Conservation (phyloP, 225 moss, liverwort and hornwort genomes). For the Thuidium tamariscinum region DNA sequence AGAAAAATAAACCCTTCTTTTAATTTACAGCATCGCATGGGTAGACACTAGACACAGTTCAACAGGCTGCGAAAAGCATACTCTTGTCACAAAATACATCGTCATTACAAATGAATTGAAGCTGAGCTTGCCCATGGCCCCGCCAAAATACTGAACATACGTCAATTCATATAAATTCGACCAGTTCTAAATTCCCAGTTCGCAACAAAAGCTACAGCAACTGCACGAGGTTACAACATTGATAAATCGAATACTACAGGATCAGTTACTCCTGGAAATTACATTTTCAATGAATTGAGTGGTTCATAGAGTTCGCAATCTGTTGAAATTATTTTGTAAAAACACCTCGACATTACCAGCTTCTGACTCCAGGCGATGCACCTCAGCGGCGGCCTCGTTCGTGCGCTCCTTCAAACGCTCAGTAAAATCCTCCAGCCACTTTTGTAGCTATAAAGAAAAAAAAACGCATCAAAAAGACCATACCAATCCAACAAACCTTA, state of each 20-base stretch:
- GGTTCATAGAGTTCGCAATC: constrained; percentile 55
- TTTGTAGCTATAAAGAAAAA: constrained; percentile 29
- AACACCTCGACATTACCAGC: constrained; percentile 50
- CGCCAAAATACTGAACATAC: background rate
- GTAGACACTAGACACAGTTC: too few relatives aligned
- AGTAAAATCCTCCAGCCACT: constrained; percentile 54
- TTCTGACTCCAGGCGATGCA: constrained; percentile 17
- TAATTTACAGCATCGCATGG: background rate
- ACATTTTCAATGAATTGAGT: constrained; percentile 80
- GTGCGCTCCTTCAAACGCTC: constrained; percentile 49
- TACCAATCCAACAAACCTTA: background rate
- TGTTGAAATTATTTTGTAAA: constrained; percentile 57
- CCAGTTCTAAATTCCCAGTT: background rate
- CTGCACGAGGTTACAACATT: background rate
- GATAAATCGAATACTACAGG: background rate
- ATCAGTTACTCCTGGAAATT: background rate
- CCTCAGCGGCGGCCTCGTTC: constrained; percentile 24
- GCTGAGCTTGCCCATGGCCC: background rate
- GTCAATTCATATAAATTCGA: background rate
- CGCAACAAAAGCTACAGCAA: background rate
- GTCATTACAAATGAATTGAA: background rate
- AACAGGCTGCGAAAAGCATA: background rate
- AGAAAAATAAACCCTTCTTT: background rate
- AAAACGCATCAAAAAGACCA: background rate
- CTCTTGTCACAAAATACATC: background rate